Base-by-base conservation (phyloP, 345 rosid species). In the Physaria fendleri region DNA sequence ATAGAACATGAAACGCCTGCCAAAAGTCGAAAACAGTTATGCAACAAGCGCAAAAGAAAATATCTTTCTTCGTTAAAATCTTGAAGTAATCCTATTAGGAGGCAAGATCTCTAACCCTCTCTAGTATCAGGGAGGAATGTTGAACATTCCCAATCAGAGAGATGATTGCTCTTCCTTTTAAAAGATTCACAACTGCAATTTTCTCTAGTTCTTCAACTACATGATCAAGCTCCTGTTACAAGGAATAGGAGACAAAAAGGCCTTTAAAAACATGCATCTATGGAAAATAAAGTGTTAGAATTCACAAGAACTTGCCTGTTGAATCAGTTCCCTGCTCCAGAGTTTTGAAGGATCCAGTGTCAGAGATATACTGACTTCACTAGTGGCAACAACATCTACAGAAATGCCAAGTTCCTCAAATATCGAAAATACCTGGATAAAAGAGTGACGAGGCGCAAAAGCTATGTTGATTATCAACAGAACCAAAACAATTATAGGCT, bases 351-450 rank as follows among this genome's bases (percentile, higher is more conserved):
- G 99, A 78, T 93, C 99, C 64, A 93, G 54, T 27, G 99, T 93
- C 84, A 93, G 67, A 17, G 99, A 93, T 72, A 93, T 81, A 73
- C 97, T 93, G 75, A 93, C 99, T 90, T 93, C 99, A 77, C 99
- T 93, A 28, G 97, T 93, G 54, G 99, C 99, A 44, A 93, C 99
- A 62, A 90, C 99, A 75, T 93, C 99, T 17, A 93, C 97, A 0
- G 97, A 93, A 68, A 93, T 93, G 58, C 90, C 99, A 68, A 93
- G 76, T 21, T 90, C 99, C 72, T 90, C 97, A 43, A 93, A 93
- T 68, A 56, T 93, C n/a, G 96, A 84, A 79, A 93, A 93, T 25
- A 93, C 99, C 97, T 93, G 64, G 21, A 20, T 45, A 41, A 63
- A 56, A 48, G 55, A 69, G 25, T 37, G 11, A 57, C 5, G 44